Base-by-base conservation (phyloP, 225 moss, liverwort and hornwort genomes). In the Physcomitrellopsis africana region DNA sequence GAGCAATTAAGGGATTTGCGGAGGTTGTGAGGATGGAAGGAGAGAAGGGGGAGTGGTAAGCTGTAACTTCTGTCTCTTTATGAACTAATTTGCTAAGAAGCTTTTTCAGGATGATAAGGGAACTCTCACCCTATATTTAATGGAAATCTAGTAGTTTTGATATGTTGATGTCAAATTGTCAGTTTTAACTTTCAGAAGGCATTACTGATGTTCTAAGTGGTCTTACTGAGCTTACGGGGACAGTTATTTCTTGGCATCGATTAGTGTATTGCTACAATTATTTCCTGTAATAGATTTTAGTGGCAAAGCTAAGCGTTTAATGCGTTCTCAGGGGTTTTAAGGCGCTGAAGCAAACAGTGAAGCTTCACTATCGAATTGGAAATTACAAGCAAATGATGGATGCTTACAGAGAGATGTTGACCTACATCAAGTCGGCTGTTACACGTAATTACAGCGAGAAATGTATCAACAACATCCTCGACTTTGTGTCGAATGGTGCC, bases 11-110 rank as follows among this genome's bases (percentile, higher is more conserved):
- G 63, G 91, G 91, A 16, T 91, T 91, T 70, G 86, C 88, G 17
- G 91, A 91, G 80, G 91, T 91, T 59, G 91, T 91, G 56, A 89
- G 80, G 80, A 91, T 91, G 91, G 91, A 91, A 81, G 91, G 91
- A 37, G 91, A 89, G 61, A 91, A 91, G 69, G 91, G 91, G 74
- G 91, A 91, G 77, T 91, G 91, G 91, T 91, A 45, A 73, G 80
- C 11, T 37, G 32, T 37, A 37, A 7, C 32, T 37, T 37, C 32
- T 37, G 7, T 37, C 32, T 37, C 32, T 37, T 4, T 37, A 2
- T 7, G 32, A 37, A 37, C 32, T 37, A 37, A 37, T 37, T 37
- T 37, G 4, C 32, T 37, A 4, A 37, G 4, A 37, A 37, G 32
- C 32, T 37, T 37, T 37, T 5, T 37, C 32, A 37, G 32, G 32